phyloP scores from a whole-genome alignment of 495 filamentous ascomycete species.

The Niebla homalea region DNA sequence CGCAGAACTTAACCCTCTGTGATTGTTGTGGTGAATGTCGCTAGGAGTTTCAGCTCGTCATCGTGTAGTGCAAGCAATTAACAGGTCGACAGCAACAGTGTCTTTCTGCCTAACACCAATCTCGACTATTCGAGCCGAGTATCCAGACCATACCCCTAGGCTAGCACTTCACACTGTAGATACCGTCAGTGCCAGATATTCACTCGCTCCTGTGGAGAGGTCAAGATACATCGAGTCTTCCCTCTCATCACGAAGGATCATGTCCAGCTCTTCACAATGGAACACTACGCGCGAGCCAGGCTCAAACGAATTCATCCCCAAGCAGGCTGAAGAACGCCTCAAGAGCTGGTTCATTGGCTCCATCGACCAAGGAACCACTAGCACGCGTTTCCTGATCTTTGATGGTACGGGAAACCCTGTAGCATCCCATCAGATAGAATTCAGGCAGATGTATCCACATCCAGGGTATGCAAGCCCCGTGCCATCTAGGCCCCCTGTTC shows the following conservation, averaged over 20 bases:
- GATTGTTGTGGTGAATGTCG: no score
- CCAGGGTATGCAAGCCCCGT: slow-evolving; percentile 57
- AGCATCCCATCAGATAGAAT: slow-evolving; percentile 83
- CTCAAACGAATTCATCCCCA: not conserved
- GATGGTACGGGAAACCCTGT: slow-evolving; percentile 65
- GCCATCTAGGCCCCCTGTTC: not conserved
- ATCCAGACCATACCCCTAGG: no score
- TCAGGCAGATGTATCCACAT: slow-evolving; percentile 75
- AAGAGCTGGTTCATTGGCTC: slow-evolving; percentile 43
- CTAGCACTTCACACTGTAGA: no score
- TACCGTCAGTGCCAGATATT: no score
- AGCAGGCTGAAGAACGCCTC: slow-evolving; percentile 8
- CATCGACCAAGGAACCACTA: slow-evolving; percentile 90
- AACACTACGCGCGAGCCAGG: not conserved
- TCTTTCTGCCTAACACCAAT: no score
- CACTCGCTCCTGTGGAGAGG: no score
- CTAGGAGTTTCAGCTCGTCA: no score
- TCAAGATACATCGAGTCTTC: not conserved
- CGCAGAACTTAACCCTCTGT: no score
- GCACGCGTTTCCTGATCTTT: slow-evolving; percentile 86
- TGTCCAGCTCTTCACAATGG: not conserved
- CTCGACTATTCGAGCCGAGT: no score
- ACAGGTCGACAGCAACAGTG: no score
- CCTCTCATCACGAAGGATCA: not conserved
- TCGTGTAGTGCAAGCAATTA: no score